These are phyloP conservation scores for Talaromyces piceae DNA, from an alignment of 2,329 filamentous ascomycete species.

Conservation along the genomic window DNA sequence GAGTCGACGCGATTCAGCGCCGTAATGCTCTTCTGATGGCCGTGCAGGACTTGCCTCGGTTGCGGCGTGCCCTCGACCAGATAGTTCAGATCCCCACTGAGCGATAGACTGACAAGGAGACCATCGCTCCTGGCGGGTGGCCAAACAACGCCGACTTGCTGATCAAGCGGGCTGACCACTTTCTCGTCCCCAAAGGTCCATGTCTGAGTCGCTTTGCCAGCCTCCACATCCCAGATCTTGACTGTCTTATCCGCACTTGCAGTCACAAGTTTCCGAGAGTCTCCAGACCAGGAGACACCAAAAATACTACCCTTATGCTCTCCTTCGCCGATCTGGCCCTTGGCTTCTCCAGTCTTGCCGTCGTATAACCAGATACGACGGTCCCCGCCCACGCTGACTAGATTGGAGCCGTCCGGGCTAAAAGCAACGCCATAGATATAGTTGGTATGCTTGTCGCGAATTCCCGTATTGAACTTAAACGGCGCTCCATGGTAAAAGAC, in stretches of 20 bases:
- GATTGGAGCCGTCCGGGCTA: conserved; percentile 71
- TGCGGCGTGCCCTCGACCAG: conserved; percentile 63
- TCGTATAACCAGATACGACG: conserved; percentile 90
- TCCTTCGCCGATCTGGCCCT: conserved; percentile 59
- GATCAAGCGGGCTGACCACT: conserved; percentile 63
- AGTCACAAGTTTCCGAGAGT: conserved; percentile 80
- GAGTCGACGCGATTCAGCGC: conserved; percentile 56
- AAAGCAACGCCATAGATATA: conserved; percentile 86
- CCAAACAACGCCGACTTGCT: conserved; percentile 93
- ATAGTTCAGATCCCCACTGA: conserved; percentile 87
- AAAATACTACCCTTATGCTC: conserved; percentile 93
- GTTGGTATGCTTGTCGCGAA: conserved; percentile 70
- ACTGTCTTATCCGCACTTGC: conserved; percentile 92
- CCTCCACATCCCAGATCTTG: conserved; percentile 84
- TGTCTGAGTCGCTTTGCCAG: conserved; percentile 66
- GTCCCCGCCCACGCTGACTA: conserved; percentile 91
- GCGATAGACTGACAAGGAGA: conserved; percentile 80
- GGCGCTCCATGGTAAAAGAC: conserved; percentile 91
- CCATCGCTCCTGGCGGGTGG: conserved; percentile 74
- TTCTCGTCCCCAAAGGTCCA: conserved; percentile 80
- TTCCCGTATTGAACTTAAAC: conserved; percentile 90
- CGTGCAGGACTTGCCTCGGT: conserved; percentile 66
- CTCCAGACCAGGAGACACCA: conserved; percentile 78
- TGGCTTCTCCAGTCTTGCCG: conserved; percentile 85
- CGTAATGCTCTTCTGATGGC: conserved; percentile 88